Percentiles rank a stretch among this genome's conserved stretches.
Conservation (phyloP, 345 rosid genomes). For the Bruguiera parviflora region DNA sequence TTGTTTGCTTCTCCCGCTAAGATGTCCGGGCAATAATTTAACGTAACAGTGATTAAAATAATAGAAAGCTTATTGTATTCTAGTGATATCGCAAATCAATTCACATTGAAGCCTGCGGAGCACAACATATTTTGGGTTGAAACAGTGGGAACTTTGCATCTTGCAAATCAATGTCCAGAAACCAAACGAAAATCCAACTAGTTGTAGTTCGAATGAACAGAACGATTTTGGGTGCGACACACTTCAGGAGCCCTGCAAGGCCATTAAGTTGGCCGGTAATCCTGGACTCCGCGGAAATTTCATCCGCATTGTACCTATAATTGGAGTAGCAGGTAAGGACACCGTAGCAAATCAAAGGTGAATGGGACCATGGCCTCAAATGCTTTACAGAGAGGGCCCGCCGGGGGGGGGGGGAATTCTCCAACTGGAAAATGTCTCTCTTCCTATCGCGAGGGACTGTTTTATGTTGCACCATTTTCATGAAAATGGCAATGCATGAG, state of each 20-base stretch:
- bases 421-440: not conserved
- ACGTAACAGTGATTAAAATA: too few relatives aligned
- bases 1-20: constrained; percentile 14
- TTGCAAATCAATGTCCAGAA: not conserved
- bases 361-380: constrained; percentile 15
- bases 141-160: too few relatives aligned
- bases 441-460: not conserved
- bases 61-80: too few relatives aligned
- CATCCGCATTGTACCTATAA: constrained; percentile 2
- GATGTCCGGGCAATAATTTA: constrained; percentile 4
- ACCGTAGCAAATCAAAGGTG: not conserved
- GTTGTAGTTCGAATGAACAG: not conserved
- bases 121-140: too few relatives aligned
- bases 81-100: too few relatives aligned
- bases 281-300: not conserved
- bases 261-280: constrained; percentile 15
- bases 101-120: too few relatives aligned
- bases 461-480: not conserved
- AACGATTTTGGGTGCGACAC: not conserved
- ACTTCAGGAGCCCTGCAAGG: not conserved
- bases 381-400: constrained; percentile 4
- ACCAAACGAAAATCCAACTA: not conserved
- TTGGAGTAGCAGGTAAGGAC: constrained; percentile 2
- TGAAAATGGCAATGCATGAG: constrained; percentile 13
- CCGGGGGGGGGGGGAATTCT: constrained; percentile 1